These are phyloP conservation scores for Trichoderma asperelloides DNA, from an alignment of 495 filamentous ascomycete genomes.

Conservation along the genomic window DNA sequence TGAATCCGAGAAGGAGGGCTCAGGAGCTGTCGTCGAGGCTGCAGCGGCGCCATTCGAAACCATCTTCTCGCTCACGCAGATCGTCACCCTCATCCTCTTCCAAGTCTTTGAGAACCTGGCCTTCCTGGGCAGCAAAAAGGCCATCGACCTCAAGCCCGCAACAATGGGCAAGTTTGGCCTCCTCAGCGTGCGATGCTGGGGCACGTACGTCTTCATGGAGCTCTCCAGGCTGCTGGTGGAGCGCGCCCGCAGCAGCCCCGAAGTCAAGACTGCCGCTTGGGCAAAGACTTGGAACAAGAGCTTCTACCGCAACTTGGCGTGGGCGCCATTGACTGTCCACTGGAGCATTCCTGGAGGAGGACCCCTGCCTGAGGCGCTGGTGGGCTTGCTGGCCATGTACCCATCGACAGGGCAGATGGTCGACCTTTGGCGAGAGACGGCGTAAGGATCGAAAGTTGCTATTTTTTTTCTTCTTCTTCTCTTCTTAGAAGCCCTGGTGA, in stretches of 20 bases:
- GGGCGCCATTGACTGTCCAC: conserved; percentile 58
- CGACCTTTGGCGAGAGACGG: conserved; percentile 50
- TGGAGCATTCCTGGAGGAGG: conserved; percentile 67
- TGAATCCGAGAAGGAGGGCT: conserved; percentile 13
- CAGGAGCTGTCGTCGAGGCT: conserved; percentile 15
- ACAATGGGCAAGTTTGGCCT: conserved; percentile 48
- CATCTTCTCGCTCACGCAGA: conserved; percentile 55
- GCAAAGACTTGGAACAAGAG: conserved; percentile 34
- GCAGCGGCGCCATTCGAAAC: conserved; percentile 28
- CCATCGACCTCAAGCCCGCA: conserved; percentile 50
- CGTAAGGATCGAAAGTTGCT: neutral
- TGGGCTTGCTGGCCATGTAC: conserved; percentile 58
- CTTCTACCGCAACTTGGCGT: conserved; percentile 42
- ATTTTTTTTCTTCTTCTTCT: neutral
- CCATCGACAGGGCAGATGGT: conserved; percentile 59
- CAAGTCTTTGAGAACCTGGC: conserved; percentile 79
- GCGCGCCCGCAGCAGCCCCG: conserved; percentile 22
- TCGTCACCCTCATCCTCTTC: conserved; percentile 55
- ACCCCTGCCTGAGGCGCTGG: conserved; percentile 43
- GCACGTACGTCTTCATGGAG: conserved; percentile 66
- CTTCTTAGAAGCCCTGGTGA: neutral
- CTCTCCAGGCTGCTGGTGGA: conserved; percentile 54
- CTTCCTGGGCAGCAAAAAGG: conserved; percentile 61
- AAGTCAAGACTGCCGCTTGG: conserved; percentile 36
- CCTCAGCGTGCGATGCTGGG: conserved; percentile 78